Base-by-base conservation (phyloP, 2,329 filamentous ascomycete genomes). In the Stachybotrys elegans region DNA sequence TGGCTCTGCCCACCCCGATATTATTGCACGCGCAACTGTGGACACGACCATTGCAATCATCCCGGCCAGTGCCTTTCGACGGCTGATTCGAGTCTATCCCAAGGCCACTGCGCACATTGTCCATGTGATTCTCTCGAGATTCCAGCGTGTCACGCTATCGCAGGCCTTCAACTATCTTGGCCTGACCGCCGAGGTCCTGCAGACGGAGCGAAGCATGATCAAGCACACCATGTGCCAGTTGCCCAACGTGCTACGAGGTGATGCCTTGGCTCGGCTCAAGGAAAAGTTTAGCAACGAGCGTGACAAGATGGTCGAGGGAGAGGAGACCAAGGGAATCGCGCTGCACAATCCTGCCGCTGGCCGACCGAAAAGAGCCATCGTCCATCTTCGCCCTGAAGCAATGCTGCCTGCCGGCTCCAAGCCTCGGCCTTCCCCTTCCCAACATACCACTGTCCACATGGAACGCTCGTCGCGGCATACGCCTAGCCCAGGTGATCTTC, bases 11-110 rank as follows among this genome's bases (percentile, higher is more conserved):
- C 93, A 98, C 65, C 93, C 93, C 11, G 93, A 98, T 58, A 93
- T 98, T 49, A 89, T 98, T 51, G 93, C 92, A n/a, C 80, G 93
- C 51, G 93, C 93, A 6, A 94, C 90, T 14, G 86, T 94, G 20
- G 94, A 98, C 60, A 98, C 93, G 0, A 98, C 94, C 0, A 96
- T 98, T 65, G 93, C 93, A 6, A 94, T 98, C 51, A 98, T 98
- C 45, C 94, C 94, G 2, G 93, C 93, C 1, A 95, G 90, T 60
- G 94, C 93, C 4, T 98, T 98, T 57, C 83, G 90, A 43, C 83
- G 94, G 8, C 72, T 98, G 42, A 98, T 95, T 41, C 83, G 88
- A 58, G 84, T 96, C 20, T 98, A 97, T 56, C 93, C 93, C 9
- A 95, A 94, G 68, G 91, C 94, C 9, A 96, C 93, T 3, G 86